A percentile compares a stretch with the other conserved stretches of the same genome.
These are phyloP conservation scores for Colletotrichum sp. DNA, from an alignment of 2,329 filamentous ascomycete genomes.

Conservation along the genomic window DNA sequence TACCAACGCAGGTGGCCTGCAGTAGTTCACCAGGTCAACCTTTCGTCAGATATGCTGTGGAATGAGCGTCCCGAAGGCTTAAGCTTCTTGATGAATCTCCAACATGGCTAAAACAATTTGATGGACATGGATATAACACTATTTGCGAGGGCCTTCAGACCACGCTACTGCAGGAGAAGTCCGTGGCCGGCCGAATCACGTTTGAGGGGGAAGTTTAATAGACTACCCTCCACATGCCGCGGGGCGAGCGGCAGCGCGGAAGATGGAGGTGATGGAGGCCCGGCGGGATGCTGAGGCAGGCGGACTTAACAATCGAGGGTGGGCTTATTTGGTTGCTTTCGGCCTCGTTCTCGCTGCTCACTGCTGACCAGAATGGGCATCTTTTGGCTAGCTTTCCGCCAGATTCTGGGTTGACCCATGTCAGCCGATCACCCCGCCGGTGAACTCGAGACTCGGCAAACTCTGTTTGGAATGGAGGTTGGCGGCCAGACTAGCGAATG, in stretches of 20 bases:
- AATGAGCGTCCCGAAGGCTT: neutral
- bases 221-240: neutral
- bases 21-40: neutral
- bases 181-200: neutral
- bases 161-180: neutral
- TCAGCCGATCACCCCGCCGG: neutral
- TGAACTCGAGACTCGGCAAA: slow-evolving; percentile 1
- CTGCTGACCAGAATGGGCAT: neutral
- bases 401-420: neutral
- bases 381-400: neutral
- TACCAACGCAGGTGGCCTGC: neutral
- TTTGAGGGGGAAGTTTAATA: neutral
- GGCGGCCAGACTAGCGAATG: neutral
- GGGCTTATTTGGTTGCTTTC: neutral
- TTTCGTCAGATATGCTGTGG: neutral
- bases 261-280: neutral
- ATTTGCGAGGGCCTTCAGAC: neutral
- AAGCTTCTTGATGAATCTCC: neutral
- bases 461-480: neutral
- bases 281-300: neutral
- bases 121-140: neutral
- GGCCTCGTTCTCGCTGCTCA: neutral
- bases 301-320: neutral
- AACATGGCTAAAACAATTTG: neutral
- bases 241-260: neutral